Base-by-base conservation (phyloP, 2,329 filamentous ascomycete species). In the Daldinia sp. region DNA sequence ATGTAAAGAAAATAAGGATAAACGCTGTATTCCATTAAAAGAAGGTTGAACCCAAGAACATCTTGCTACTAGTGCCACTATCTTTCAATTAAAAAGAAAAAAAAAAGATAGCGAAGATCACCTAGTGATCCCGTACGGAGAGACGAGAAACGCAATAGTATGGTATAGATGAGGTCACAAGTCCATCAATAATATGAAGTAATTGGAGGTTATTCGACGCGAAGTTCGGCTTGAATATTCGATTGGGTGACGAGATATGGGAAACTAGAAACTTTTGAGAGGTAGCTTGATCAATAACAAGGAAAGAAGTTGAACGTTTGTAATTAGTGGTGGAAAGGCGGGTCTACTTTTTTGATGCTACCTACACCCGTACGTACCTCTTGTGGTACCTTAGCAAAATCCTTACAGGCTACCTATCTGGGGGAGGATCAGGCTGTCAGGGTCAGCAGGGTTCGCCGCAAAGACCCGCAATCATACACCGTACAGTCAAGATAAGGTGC, bases 31-130 rank as follows among this genome's bases (percentile, higher is more conserved):
- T 50, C 49, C 50, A 37, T 34, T 57, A 61, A 27, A 17, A 29
- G 19, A 15, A 48, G 29, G 30, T 48, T 35, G 56, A 45, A 48
- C 27, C 19, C 30, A 39, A 62, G 45, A n/a, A 19, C 58, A 65
- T 65, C 15, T 62, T 51, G 34, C 17, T 10, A 39, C 37, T 19
- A 30, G 25, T 19, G 21, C 21, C 30, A 15, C n/a, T n/a, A 52
- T 47, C 15, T 35, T 60, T 48, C n/a, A 8, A n/a, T n/a, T n/a
- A n/a, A n/a, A n/a, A n/a, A n/a, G n/a, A n/a, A n/a, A n/a, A n/a
- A n/a, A n/a, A 48, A 43, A 48, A 19, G 27, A 19, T 32, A 32
- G 25, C 45, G 29, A 13, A 48, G 8, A 4, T 30, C 25, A 48
- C 15, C n/a, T 21, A 48, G 6, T 11, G 9, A 29, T n/a, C 19